These are phyloP conservation scores for Sclerotinia glacialis DNA, from an alignment of 2,329 filamentous ascomycete species.

Conservation along the genomic window DNA sequence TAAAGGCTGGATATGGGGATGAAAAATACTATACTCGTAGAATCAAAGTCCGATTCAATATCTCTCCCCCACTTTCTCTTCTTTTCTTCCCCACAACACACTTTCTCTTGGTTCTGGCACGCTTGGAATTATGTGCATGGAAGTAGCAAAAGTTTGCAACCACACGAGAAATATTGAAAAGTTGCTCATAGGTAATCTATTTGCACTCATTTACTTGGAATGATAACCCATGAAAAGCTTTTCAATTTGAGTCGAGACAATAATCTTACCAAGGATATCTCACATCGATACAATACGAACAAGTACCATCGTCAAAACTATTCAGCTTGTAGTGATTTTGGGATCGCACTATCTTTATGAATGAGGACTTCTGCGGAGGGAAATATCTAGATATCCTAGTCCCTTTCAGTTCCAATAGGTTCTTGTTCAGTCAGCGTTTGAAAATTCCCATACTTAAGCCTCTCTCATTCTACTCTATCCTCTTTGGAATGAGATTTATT, in stretches of 20 bases:
- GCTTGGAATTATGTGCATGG: neutral
- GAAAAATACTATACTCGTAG: neutral
- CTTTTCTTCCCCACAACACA: neutral
- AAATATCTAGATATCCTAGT: neutral
- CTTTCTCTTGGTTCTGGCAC: neutral
- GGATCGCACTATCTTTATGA: neutral
- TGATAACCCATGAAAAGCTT: neutral
- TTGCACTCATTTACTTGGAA: neutral
- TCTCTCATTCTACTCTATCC: too few relatives aligned
- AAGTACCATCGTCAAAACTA: neutral
- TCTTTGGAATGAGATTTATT: too few relatives aligned
- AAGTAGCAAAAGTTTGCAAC: constrained; percentile 6
- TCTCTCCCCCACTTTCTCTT: neutral
- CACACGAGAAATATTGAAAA: neutral
- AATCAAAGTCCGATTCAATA: neutral
- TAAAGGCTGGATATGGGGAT: neutral
- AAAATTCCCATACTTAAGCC: too few relatives aligned
- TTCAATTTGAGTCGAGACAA: neutral
- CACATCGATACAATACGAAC: neutral
- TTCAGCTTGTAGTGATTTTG: neutral
- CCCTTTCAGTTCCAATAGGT: neutral
- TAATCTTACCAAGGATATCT: neutral
- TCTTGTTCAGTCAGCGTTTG: too few relatives aligned
- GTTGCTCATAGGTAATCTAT: neutral
- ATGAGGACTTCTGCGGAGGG: neutral